These are phyloP conservation scores for Dactylellina parvicollis DNA, from an alignment of 2,329 filamentous ascomycete species.

Conservation along the genomic window DNA sequence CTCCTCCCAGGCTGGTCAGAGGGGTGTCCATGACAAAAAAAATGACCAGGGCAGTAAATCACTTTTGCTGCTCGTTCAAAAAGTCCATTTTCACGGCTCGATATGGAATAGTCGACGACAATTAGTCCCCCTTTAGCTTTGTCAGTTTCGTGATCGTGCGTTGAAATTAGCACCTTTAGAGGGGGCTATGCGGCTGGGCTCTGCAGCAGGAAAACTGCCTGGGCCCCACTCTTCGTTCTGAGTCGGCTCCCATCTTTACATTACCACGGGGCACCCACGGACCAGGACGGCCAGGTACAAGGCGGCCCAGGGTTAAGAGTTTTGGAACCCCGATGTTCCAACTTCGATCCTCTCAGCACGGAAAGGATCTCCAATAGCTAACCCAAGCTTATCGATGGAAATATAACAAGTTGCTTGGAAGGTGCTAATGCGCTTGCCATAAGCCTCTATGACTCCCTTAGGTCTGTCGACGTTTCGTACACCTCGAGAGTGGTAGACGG, in stretches of 20 bases:
- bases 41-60: slow-evolving; percentile 39
- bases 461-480: neutral
- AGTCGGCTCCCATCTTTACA: slow-evolving; percentile 19
- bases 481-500: neutral
- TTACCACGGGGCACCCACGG: slow-evolving; percentile 38
- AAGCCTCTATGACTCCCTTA: neutral
- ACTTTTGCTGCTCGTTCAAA: slow-evolving; percentile 13
- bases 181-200: slow-evolving; percentile 50
- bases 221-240: slow-evolving; percentile 34
- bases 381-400: slow-evolving; percentile 7
- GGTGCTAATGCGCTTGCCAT: neutral
- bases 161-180: slow-evolving; percentile 51
- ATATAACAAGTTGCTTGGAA: neutral
- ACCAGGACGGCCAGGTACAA: slow-evolving; percentile 14
- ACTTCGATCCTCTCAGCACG: neutral
- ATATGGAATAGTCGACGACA: slow-evolving; percentile 17
- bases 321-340: neutral
- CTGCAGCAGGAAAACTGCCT: slow-evolving; percentile 27
- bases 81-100: slow-evolving; percentile 23
- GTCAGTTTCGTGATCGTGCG: slow-evolving; percentile 43
- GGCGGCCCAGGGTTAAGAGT: slow-evolving; percentile 18
- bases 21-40: slow-evolving; percentile 51
- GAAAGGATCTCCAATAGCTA: slow-evolving; percentile 4
- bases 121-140: slow-evolving; percentile 33
- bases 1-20: slow-evolving; percentile 34